Base-by-base conservation (phyloP, 2,329 filamentous ascomycete species). In the Gremmenia infestans region DNA sequence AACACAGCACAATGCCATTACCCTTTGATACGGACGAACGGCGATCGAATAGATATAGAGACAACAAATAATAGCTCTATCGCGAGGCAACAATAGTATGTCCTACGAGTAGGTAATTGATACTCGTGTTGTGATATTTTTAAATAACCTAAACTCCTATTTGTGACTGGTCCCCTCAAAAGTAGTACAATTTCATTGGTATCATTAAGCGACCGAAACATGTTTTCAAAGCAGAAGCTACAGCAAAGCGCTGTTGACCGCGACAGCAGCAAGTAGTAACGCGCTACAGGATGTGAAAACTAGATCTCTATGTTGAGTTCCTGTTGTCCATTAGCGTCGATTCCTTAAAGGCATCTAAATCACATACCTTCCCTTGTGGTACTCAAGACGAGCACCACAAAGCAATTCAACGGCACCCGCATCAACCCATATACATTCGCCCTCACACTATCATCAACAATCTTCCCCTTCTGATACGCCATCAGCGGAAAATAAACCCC, bases 401-500 rank as follows among this genome's bases (percentile, higher is more conserved):
- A 81, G 7, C 78, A 60, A 62, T 83, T 85, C 56, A 85, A 68
- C 9, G 81, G 81, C 11, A 84, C 72, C 39, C 82, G 74, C 65
- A 84, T 71, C 52, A 82, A 68, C 28, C 78, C 77, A 66, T 85
- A 84, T 8, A 83, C 73, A 47, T 74, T 76, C 7, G 76, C 78
- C 46, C 81, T 72, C 39, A 74, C 72, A 7, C 73, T 72, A 63
- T 84, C 80, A 2, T 79, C 74, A 23, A 83, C 73, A 3, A 82
- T 68, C 55, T 72, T 71, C 19, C 76, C 77, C 66, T 82, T 82
- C 50, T 82, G 65, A 51, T 76, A 76, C 1, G 74, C 77, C 70
- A 82, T 81, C 53, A 74, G 76, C 0, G 81, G 81, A 61, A 76
- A 83, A 63, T 84, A 85, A 14, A 78, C 69, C 8, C 81, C 81